A percentile compares a stretch with the other conserved stretches of the same genome.
These are phyloP conservation scores for Juglanconis juglandina DNA, from an alignment of 2,329 filamentous ascomycete genomes.

Conservation along the genomic window DNA sequence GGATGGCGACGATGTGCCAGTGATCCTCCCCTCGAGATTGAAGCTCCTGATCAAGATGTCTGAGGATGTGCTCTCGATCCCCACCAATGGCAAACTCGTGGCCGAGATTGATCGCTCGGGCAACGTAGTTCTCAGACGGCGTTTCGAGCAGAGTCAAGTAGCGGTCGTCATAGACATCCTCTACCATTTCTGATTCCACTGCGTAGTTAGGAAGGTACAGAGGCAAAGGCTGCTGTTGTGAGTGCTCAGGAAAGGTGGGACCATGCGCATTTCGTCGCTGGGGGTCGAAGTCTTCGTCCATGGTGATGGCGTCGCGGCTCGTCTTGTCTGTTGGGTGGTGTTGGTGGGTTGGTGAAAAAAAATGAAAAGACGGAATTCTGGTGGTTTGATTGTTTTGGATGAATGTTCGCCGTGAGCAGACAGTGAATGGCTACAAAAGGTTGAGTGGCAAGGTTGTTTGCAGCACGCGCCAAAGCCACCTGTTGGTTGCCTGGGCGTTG, in stretches of 20 bases:
- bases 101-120: not conserved
- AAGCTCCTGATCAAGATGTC: not conserved
- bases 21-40: not conserved
- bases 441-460: too few species aligned
- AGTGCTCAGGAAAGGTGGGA: too few species aligned
- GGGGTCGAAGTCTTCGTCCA: not conserved
- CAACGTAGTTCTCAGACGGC: not conserved
- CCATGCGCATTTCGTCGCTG: not conserved
- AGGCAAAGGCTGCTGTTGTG: not conserved
- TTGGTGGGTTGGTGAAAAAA: not conserved
- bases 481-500: too few species aligned
- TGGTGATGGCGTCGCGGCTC: not conserved
- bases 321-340: not conserved
- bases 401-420: too few species aligned
- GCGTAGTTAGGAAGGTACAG: not conserved
- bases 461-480: too few species aligned
- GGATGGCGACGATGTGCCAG: not conserved
- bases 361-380: too few species aligned
- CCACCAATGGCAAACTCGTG: conserved; percentile 1
- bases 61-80: not conserved
- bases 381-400: too few species aligned
- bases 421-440: too few species aligned
- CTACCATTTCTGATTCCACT: not conserved
- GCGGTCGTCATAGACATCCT: not conserved
- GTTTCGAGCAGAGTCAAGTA: not conserved